Evolutionary conservation across 768 basidiomycete species (phyloP).

Genomic region (Lactarius sp.): DNA sequence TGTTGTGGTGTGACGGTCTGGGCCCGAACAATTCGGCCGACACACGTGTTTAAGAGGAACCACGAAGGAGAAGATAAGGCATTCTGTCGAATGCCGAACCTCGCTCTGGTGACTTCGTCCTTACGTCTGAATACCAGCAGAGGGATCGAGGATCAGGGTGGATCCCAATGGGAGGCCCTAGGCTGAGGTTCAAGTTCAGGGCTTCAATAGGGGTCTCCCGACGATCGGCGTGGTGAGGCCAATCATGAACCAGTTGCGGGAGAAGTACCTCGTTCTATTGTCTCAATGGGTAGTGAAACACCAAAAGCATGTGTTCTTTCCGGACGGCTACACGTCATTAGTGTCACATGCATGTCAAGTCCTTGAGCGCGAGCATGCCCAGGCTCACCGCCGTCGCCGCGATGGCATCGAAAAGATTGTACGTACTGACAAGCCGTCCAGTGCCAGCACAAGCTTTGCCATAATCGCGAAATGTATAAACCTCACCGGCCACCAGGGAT

Average conservation of each 20-base stretch:
- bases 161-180: neutral
- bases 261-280: neutral
- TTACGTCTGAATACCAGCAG: neutral
- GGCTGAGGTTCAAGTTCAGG: neutral
- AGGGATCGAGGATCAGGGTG: neutral
- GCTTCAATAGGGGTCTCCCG: neutral
- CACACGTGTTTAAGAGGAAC: neutral
- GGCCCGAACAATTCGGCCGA: neutral
- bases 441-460: neutral
- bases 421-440: neutral
- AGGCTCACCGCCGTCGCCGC: neutral
- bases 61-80: neutral
- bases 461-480: neutral
- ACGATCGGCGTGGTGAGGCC: neutral
- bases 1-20: neutral
- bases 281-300: neutral
- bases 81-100: neutral
- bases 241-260: neutral
- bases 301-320: neutral
- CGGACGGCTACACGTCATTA: slow-evolving; percentile 5
- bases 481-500: neutral
- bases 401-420: slow-evolving; percentile 1
- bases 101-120: neutral
- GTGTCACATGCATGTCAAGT: neutral
- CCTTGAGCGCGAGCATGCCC: neutral